Percentiles rank a stretch among this genome's conserved stretches.
Conservation (phyloP, 345 rosid genomes). For the Clausena lansium region DNA sequence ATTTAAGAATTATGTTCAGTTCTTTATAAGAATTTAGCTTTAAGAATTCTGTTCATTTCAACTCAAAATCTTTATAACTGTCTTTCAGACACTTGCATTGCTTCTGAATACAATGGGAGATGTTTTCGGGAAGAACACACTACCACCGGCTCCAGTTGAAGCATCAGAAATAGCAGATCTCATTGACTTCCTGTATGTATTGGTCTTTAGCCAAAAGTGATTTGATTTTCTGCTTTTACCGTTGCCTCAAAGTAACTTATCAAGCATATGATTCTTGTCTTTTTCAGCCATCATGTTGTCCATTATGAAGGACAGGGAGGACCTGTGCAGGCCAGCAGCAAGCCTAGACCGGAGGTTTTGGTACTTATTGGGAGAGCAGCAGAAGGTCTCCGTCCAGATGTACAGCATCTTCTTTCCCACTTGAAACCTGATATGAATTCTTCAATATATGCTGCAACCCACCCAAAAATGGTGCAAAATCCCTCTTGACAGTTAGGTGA, state of each 20-base stretch:
- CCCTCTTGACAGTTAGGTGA: slow-evolving; percentile 22
- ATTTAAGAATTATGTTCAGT: background rate
- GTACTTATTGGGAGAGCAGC: slow-evolving; percentile 60
- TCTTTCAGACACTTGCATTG: slow-evolving; percentile 60
- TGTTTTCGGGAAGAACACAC: slow-evolving; percentile 74
- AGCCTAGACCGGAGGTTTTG: slow-evolving; percentile 75
- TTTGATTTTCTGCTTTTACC: slow-evolving; percentile 1
- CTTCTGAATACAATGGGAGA: slow-evolving; percentile 70
- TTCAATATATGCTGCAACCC: slow-evolving; percentile 85
- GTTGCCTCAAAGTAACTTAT: background rate
- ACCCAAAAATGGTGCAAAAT: slow-evolving; percentile 61
- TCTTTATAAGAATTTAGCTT: background rate
- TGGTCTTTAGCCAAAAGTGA: background rate
- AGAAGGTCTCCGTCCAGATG: slow-evolving; percentile 75
- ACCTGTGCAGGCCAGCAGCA: slow-evolving; percentile 88
- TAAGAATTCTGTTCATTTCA: background rate
- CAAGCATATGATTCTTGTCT: background rate
- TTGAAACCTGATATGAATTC: slow-evolving; percentile 66
- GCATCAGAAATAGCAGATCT: slow-evolving; percentile 88
- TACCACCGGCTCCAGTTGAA: slow-evolving; percentile 50
- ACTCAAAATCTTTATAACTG: slow-evolving; percentile 2
- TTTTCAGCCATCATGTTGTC: slow-evolving; percentile 75
- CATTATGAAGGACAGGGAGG: slow-evolving; percentile 97
- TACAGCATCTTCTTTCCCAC: slow-evolving; percentile 86
- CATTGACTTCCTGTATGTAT: slow-evolving; percentile 81